Evolutionary conservation across 2,329 filamentous ascomycete genomes (phyloP).

Genomic region (Orbilia brochopaga): DNA sequence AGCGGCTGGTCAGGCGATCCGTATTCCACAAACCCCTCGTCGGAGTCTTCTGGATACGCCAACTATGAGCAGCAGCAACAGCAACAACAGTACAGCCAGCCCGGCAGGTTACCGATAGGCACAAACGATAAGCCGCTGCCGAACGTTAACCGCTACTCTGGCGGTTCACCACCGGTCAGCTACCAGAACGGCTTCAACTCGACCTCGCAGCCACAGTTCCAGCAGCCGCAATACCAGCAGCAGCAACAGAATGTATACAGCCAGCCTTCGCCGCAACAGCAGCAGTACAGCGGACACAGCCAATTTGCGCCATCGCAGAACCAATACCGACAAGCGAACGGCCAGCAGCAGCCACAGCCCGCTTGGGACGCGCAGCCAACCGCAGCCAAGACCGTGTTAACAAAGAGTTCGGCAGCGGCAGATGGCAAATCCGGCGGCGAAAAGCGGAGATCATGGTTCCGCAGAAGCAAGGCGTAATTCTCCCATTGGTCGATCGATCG

Average conservation of each 20-base stretch:
- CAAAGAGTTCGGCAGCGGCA: constrained; percentile 39
- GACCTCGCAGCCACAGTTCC: constrained; percentile 19
- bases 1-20: constrained; percentile 47
- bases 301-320: constrained; percentile 24
- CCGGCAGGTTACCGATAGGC: constrained; percentile 27
- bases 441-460: constrained; percentile 46
- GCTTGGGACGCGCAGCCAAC: constrained; percentile 31
- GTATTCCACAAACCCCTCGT: constrained; percentile 47
- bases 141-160: constrained; percentile 25
- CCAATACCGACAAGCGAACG: constrained; percentile 39
- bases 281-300: constrained; percentile 28
- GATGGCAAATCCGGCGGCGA: constrained; percentile 24
- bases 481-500: neutral
- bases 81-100: constrained; percentile 23
- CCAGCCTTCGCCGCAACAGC: constrained; percentile 27
- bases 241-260: constrained; percentile 20
- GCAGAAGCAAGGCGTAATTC: constrained; percentile 43
- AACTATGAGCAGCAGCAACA: constrained; percentile 36
- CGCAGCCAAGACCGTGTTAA: constrained; percentile 30
- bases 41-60: constrained; percentile 34
- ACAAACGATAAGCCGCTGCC: constrained; percentile 44
- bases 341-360: constrained; percentile 32
- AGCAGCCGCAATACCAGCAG: constrained; percentile 29
- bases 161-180: constrained; percentile 16
- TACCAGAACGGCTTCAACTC: constrained; percentile 37